phyloP scores from a whole-genome alignment of 768 basidiomycete species.

The Tricholoma terreum region DNA sequence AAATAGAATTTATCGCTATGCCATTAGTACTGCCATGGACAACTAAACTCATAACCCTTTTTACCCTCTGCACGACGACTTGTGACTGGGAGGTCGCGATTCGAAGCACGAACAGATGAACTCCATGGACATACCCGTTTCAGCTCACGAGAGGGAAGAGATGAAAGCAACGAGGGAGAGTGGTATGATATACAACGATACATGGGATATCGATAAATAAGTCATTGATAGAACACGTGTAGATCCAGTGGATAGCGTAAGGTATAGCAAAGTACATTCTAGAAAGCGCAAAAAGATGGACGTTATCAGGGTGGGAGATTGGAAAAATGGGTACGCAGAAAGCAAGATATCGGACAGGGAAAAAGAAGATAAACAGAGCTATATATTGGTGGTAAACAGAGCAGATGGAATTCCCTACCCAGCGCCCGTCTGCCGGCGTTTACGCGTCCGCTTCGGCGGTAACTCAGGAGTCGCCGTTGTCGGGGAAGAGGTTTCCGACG shows the following conservation, averaged over 20 bases:
- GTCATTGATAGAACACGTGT: not conserved
- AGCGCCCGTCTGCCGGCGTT: slow-evolving; percentile 49
- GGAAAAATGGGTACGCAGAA: slow-evolving; percentile 5
- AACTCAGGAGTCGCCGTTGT: slow-evolving; percentile 44
- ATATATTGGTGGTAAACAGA: slow-evolving; percentile 11
- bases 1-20: too few relatives aligned
- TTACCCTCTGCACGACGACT: too few relatives aligned
- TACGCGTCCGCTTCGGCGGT: slow-evolving; percentile 53
- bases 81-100: not conserved
- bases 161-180: not conserved
- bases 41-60: too few relatives aligned
- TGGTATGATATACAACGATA: slow-evolving; percentile 5
- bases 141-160: not conserved
- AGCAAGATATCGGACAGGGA: slow-evolving; percentile 21
- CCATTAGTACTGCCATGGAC: too few relatives aligned
- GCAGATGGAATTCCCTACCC: slow-evolving; percentile 20
- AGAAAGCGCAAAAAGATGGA: slow-evolving; percentile 22
- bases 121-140: not conserved
- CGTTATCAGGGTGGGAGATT: slow-evolving; percentile 6
- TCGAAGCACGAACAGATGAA: not conserved
- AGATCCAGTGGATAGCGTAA: slow-evolving; percentile 7
- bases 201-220: slow-evolving; percentile 11
- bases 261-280: slow-evolving; percentile 33
- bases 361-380: slow-evolving; percentile 14
- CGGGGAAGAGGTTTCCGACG: slow-evolving; percentile 46